Percentiles rank a stretch among this genome's conserved stretches.
These are phyloP conservation scores for Rosa persica DNA, from an alignment of 306 rosid species.

Conservation along the genomic window DNA sequence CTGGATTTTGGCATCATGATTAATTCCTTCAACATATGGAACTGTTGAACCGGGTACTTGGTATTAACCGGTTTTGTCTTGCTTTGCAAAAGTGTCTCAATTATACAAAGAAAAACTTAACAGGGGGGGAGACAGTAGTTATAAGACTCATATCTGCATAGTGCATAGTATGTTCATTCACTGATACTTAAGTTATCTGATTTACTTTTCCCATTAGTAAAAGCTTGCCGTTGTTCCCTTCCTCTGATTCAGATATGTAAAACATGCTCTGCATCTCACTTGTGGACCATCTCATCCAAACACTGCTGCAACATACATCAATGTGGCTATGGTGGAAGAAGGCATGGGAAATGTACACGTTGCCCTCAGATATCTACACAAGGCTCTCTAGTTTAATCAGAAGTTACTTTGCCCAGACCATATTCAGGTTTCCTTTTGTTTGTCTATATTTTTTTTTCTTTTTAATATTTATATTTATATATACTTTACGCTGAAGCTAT, in stretches of 20 bases:
- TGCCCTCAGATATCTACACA: slow-evolving; percentile 98
- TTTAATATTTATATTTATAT: background rate
- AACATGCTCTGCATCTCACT: slow-evolving; percentile 92
- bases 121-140: slow-evolving; percentile 6
- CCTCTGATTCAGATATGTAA: slow-evolving; percentile 72
- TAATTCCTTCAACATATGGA: background rate
- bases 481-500: background rate
- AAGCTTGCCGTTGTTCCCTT: slow-evolving; percentile 11
- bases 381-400: slow-evolving; percentile 95
- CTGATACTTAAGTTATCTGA: background rate
- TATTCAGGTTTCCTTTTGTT: slow-evolving; percentile 72
- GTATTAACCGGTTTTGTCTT: background rate
- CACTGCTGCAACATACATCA: slow-evolving; percentile 98
- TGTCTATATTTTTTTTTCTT: slow-evolving; percentile 19
- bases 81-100: background rate
- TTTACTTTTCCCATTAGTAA: slow-evolving; percentile 2
- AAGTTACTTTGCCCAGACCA: slow-evolving; percentile 92
- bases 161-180: background rate
- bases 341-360: slow-evolving; percentile 94
- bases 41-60: background rate
- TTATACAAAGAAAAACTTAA: background rate
- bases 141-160: background rate
- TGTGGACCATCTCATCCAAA: slow-evolving; percentile 99
- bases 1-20: background rate
- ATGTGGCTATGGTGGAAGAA: slow-evolving; percentile 99